Evolutionary conservation across 495 filamentous ascomycete species (phyloP), one percentile per base, ranked within the genome.

Genomic region (Aspergillus incahuasiensis): DNA sequence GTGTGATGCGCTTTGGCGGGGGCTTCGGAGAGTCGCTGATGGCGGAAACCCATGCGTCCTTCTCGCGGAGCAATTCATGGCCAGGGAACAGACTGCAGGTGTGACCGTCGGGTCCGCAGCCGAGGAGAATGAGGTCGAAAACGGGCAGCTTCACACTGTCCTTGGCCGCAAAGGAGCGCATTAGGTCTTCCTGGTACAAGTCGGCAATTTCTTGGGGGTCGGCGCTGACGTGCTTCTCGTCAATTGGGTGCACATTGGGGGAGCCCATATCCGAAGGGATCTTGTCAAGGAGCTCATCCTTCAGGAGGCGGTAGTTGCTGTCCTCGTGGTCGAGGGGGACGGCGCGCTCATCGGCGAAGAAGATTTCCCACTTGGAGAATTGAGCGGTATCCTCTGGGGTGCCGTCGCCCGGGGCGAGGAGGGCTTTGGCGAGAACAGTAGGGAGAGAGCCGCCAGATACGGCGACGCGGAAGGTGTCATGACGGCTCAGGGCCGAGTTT

Each of bases 371-470:
- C 66, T 88, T 91, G 65, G 78, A 76, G 78, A 92, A 97, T 60
- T 85, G 76, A 52, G 91, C 71, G 7, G 73, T 76, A 56, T 90
- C 85, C 22, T 86, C 84, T 11, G 74, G 68, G 32, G 68, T 67
- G 34, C 79, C 82, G 55, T 80, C 74, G 16, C 82, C 71, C 0
- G 77, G 71, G 0, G 84, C 69, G 4, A 97, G 82, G 9, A 98
- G 84, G 2, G 91, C 88, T 57, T 80, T 80, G 18, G 91, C 90
- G 20, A 98, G 88, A 22, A 86, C 88, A 53, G 86, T 82, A 20
- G 94, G 94, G 6, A 98, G 84, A 13, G 95, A 97, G 45, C 94
- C 95, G 61, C 95, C 94, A 1, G 94, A 97, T 41, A 98, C 87
- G 42, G 85, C 94, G 55, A 98, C 77, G 66, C 92, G 92, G 80